phyloP scores from a whole-genome alignment of 306 rosid species.

The Fragaria iinumae region DNA sequence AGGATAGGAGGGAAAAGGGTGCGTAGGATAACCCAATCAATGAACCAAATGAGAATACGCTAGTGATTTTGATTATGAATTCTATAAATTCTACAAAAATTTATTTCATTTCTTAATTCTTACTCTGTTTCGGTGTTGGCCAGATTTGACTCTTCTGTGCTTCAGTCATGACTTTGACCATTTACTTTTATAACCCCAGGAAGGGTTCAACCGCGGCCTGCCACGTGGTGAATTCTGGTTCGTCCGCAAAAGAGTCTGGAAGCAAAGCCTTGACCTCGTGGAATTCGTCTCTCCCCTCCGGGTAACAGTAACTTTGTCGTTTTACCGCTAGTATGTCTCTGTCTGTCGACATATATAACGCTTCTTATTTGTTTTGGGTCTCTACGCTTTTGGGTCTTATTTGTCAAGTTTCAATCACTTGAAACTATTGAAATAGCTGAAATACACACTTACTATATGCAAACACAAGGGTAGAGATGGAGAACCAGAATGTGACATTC shows the following conservation, averaged over 20 bases:
- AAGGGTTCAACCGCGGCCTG: not conserved
- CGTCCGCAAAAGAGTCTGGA: not conserved
- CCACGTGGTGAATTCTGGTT: not conserved
- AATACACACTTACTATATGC: conserved; percentile 11
- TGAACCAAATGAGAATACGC: not conserved
- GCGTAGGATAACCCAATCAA: conserved; percentile 40
- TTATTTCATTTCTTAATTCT: not conserved
- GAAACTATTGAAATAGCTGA: not conserved
- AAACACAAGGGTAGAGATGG: conserved; percentile 13
- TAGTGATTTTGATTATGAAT: not conserved
- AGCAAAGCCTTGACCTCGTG: not conserved
- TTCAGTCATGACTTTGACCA: not conserved
- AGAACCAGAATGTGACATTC: conserved; percentile 4
- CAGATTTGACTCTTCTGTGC: not conserved
- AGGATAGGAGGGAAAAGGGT: conserved; percentile 38
- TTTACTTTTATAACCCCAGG: not conserved
- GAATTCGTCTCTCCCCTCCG: not conserved
- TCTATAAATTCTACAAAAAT: not conserved
- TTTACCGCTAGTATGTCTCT: too few species aligned
- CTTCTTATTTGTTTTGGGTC: too few species aligned
- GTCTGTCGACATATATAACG: too few species aligned
- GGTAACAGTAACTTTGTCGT: not conserved
- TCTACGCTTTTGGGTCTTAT: too few species aligned
- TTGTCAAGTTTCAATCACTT: too few species aligned
- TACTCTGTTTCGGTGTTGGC: not conserved